Conservation (phyloP, 164 flowering plant species). For the Akebia trifoliata region DNA sequence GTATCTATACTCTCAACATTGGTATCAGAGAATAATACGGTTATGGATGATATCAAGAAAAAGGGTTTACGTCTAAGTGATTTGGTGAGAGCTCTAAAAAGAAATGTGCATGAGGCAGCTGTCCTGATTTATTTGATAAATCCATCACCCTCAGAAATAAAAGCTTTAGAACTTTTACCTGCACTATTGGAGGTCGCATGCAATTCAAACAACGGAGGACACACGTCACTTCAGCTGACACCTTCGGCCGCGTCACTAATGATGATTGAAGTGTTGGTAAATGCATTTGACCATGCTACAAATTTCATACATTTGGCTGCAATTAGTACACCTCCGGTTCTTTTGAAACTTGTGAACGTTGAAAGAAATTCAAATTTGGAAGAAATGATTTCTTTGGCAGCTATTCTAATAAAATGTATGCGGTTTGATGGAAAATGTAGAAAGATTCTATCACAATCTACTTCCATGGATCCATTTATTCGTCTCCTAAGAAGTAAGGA, state of each 20-base stretch:
- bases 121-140: constrained; percentile 56
- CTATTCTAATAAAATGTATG: constrained; percentile 62
- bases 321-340: constrained; percentile 50
- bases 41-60: constrained; percentile 49
- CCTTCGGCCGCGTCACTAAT: constrained; percentile 64
- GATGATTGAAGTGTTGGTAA: constrained; percentile 65
- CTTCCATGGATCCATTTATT: constrained; percentile 48
- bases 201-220: constrained; percentile 27
- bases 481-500: constrained; percentile 47
- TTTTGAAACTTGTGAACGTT: constrained; percentile 40
- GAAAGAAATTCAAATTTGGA: constrained; percentile 32
- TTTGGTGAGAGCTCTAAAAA: constrained; percentile 56
- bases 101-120: constrained; percentile 67
- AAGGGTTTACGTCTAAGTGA: constrained; percentile 47
- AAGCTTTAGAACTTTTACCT: constrained; percentile 57
- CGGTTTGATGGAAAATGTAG: constrained; percentile 63
- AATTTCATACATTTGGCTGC: constrained; percentile 48
- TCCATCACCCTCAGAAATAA: constrained; percentile 64
- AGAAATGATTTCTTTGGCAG: constrained; percentile 48
- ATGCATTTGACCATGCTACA: constrained; percentile 52
- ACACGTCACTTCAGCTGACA: constrained; percentile 32
- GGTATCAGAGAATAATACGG: constrained; percentile 34
- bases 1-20: constrained; percentile 46
- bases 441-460: constrained; percentile 33
- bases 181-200: constrained; percentile 52